Evolutionary conservation across 1,284 basidiomycete species (phyloP).

Genomic region (Taiwanofungus camphoratus): DNA sequence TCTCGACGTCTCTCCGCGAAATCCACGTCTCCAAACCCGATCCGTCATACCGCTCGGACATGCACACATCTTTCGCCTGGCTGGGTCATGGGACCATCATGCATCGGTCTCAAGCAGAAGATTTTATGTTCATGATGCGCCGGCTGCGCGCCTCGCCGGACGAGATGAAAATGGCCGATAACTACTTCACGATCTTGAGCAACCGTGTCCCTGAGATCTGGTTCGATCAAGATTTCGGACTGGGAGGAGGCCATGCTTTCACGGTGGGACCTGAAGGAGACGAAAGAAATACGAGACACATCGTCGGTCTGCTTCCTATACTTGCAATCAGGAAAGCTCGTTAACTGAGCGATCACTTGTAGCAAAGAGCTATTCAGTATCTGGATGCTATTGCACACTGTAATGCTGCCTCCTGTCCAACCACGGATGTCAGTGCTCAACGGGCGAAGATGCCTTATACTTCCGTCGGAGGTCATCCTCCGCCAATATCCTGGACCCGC

Average conservation of each 20-base stretch:
- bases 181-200: constrained; percentile 57
- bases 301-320: constrained; percentile 36
- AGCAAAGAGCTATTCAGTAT: constrained; percentile 38
- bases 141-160: constrained; percentile 39
- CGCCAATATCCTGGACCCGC: constrained; percentile 19
- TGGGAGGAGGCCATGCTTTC: constrained; percentile 56
- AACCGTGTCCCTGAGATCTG: constrained; percentile 48
- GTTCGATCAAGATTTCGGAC: constrained; percentile 57
- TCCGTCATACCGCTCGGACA: constrained; percentile 14
- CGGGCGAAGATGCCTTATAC: constrained; percentile 19
- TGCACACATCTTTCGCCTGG: constrained; percentile 62
- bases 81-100: constrained; percentile 59
- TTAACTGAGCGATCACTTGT: constrained; percentile 1
- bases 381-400: constrained; percentile 31
- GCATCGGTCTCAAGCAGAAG: constrained; percentile 33
- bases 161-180: constrained; percentile 63
- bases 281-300: constrained; percentile 50
- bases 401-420: constrained; percentile 17
- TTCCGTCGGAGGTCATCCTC: constrained; percentile 9
- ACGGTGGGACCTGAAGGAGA: constrained; percentile 55
- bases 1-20: constrained; percentile 36
- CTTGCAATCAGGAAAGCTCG: constrained; percentile 1
- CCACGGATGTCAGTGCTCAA: constrained; percentile 5
- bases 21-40: constrained; percentile 17
- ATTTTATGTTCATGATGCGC: constrained; percentile 46